phyloP scores from a whole-genome alignment of 2,329 filamentous ascomycete species.

The Botryotinia globosa region DNA sequence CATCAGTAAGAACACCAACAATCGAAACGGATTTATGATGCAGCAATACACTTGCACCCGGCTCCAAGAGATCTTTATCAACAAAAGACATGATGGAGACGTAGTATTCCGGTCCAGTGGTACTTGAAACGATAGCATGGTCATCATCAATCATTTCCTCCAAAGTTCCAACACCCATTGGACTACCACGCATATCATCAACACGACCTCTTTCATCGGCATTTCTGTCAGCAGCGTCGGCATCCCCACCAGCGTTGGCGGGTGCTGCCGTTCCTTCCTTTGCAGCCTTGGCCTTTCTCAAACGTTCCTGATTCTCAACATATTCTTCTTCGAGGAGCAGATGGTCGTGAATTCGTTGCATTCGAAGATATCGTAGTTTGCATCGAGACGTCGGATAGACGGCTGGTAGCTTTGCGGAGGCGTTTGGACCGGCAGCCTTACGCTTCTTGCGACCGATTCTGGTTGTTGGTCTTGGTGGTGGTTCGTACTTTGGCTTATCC shows the following conservation, averaged over 20 bases:
- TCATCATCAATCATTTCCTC: conserved; percentile 99
- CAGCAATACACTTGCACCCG: conserved; percentile 88
- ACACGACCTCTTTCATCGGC: conserved; percentile 93
- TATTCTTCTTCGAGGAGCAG: conserved; percentile 96
- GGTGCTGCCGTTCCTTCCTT: conserved; percentile 62
- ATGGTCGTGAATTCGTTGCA: conserved; percentile 98
- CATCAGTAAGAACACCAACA: conserved; percentile 93
- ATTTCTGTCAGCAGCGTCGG: conserved; percentile 77
- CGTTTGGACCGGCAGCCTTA: conserved; percentile 88
- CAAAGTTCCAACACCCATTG: conserved; percentile 96
- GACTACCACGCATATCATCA: conserved; percentile 97
- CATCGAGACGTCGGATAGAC: conserved; percentile 95
- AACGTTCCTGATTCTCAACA: conserved; percentile 95
- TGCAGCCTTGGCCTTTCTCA: conserved; percentile 85
- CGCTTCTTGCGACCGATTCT: conserved; percentile 98
- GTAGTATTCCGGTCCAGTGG: conserved; percentile 97
- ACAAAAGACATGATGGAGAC: conserved; percentile 99
- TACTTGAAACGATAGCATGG: conserved; percentile 96
- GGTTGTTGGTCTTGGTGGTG: conserved; percentile 92
- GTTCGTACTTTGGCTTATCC: conserved; percentile 99
- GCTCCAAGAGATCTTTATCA: conserved; percentile 96
- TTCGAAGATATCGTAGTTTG: conserved; percentile 93
- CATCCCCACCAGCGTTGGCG: conserved; percentile 57
- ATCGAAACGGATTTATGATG: conserved; percentile 99
- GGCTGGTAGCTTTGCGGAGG: conserved; percentile 89